phyloP scores from a whole-genome alignment of 352 stramenopile species.

The Globisporangium ultimum region DNA sequence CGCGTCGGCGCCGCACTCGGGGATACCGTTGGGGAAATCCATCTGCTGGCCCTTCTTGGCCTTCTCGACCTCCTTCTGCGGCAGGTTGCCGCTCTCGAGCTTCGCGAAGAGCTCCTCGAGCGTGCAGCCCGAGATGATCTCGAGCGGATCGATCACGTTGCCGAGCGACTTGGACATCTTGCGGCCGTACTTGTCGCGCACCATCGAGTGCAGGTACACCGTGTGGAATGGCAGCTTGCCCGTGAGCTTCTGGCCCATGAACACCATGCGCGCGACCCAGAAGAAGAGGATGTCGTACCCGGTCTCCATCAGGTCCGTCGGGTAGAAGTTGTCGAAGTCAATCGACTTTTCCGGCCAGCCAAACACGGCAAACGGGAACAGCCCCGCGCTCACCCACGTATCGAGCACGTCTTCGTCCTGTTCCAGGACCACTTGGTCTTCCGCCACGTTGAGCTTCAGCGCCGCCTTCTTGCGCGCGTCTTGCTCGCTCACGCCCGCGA shows the following conservation, averaged over 20 bases:
- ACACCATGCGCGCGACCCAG: constrained; percentile 98
- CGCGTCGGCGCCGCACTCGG: constrained; percentile 97
- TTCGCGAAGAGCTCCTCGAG: constrained; percentile 94
- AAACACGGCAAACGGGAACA: constrained; percentile 94
- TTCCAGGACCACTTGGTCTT: constrained; percentile 81
- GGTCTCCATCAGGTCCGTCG: constrained; percentile 97
- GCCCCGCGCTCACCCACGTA: constrained; percentile 97
- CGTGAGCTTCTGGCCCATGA: constrained; percentile 96
- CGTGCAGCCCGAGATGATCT: constrained; percentile 96
- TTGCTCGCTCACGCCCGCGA: constrained; percentile 73
- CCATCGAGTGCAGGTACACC: constrained; percentile 97
- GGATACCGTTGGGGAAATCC: constrained; percentile 99
- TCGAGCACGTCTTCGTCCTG: constrained; percentile 99
- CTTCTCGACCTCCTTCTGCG: constrained; percentile 95
- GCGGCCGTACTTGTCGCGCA: constrained; percentile 96
- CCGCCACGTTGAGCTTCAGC: constrained; percentile 49
- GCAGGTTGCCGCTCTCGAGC: constrained; percentile 97
- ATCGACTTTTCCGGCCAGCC: constrained; percentile 65
- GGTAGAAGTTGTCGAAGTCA: constrained; percentile 93
- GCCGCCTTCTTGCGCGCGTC: constrained; percentile 90
- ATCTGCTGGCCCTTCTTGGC: constrained; percentile 96
- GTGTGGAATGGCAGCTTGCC: constrained; percentile 96
- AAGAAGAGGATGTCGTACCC: constrained; percentile 99
- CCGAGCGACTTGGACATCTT: constrained; percentile 99
- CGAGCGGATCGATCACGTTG: constrained; percentile 98